Base-by-base conservation (phyloP, 768 basidiomycete species). In the Tulasnella sp. region DNA sequence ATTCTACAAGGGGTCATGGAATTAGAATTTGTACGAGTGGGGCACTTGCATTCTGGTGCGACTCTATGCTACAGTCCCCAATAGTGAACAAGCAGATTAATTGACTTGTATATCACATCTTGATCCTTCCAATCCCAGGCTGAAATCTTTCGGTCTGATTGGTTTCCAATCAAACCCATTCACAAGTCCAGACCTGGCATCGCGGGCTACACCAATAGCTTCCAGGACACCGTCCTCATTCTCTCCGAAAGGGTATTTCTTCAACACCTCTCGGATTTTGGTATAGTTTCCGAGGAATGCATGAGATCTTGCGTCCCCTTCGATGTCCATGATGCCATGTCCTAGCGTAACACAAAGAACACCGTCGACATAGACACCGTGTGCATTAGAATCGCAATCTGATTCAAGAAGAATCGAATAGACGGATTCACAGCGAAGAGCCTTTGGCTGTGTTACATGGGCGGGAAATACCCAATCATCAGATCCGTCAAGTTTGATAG, bases 401-500 rank as follows among this genome's bases (percentile, higher is more conserved):
- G 39, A 40, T 19, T 52, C 41, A 19, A 58, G 57, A 31, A 58
- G 15, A 29, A 58, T 22, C 12, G 57, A 58, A 45, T 56, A 58
- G 37, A 58, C 50, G 2, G 57, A 49, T 43, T 53, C 40, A 25
- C 48, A 52, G 15, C 12, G 16, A n/a, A 24, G 34, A 22, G 16
- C 27, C 19, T 31, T 31, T 7, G 49, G 32, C 9, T 19, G 3
- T 9, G 40, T 40, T 12, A 58, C 31, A 24, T 58, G 49, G 5
- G 49, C 55, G 5, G 57, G 57, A 51, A 58, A 58, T 19, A 35
- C 39, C 57, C 57, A 58, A n/a, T n/a, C n/a, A n/a, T n/a, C n/a
- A n/a, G n/a, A n/a, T n/a, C n/a, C 47, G 37, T n/a, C 44, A 10
- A 45, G 27, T 15, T 39, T 31, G 43, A 58, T 41, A 10, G 57